These are phyloP conservation scores for Paraglomus occultum DNA, from an alignment of 192 early-diverging fungal genomes.

Conservation along the genomic window DNA sequence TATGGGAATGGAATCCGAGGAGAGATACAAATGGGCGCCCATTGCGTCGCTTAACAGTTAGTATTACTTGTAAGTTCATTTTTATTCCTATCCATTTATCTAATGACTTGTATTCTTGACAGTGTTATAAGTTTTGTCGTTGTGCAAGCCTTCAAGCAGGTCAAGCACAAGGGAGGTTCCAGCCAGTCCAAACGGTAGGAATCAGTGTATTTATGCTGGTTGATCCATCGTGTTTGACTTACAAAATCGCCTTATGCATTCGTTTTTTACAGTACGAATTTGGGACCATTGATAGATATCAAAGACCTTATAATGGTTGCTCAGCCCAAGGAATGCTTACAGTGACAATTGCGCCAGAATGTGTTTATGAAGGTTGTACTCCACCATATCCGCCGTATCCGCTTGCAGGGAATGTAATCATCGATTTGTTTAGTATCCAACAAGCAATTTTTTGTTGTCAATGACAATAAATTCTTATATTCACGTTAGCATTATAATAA, in stretches of 20 bases:
- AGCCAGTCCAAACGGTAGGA: constrained; percentile 1
- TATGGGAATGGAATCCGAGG: not conserved
- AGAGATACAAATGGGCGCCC: not conserved
- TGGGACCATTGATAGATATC: not conserved
- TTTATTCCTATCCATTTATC: not conserved
- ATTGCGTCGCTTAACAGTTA: not conserved
- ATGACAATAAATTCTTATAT: too few species aligned
- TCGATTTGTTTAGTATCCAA: constrained; percentile 12
- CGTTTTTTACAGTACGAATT: constrained; percentile 9
- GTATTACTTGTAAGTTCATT: constrained; percentile 5
- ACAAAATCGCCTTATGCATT: constrained; percentile 11
- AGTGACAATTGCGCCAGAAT: not conserved
- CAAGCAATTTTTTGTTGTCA: constrained; percentile 9
- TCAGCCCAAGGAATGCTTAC: not conserved
- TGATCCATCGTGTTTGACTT: not conserved
- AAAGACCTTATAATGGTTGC: not conserved
- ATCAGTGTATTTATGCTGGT: not conserved
- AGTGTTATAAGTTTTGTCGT: constrained; percentile 23
- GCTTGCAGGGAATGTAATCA: not conserved
- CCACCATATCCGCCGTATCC: not conserved
- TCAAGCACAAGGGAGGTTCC: not conserved
- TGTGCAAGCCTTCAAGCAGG: too few species aligned
- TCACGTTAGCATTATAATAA: too few species aligned
- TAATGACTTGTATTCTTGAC: constrained; percentile 1
- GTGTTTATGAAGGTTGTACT: constrained; percentile 4